Evolutionary conservation across 2,329 filamentous ascomycete species (phyloP), one percentile per base, ranked within the genome.

Genomic region (Metarhizium humberi): DNA sequence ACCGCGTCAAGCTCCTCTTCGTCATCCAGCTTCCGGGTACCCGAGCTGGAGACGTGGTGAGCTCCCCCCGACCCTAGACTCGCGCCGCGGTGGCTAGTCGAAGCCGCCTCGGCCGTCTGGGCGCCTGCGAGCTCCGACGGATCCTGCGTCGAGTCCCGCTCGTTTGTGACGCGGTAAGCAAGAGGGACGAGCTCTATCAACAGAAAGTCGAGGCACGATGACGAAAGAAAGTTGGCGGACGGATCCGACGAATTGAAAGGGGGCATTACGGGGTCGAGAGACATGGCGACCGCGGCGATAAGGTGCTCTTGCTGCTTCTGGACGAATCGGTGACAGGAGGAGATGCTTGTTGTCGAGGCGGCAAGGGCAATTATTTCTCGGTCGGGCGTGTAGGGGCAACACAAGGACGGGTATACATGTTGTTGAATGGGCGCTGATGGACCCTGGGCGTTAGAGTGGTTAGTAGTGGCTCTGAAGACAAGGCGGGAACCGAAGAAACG

Each of bases 111-210:
- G n/a, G 62, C 60, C 55, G 55, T 58, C 53, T 55, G 55, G 51
- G 54, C 20, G 46, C 49, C 29, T 20, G 64, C 58, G 55, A 65
- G 52, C 25, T 58, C 54, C 11, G 61, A 34, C 10, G 56, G 60
- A 51, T 57, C 54, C 53, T 62, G 52, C 46, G 57, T 78, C 70
- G 53, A 74, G 56, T 84, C 82, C 4, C 90, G 78, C 66, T 94
- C 86, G 66, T 85, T 82, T 25, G 90, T 86, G 59, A 97, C 80
- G 61, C 94, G 85, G 71, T 95, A 90, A 5, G 92, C 89, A 77
- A 97, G 87, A 43, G 94, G 94, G 16, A 99, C 94, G 55, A 99
- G 83, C 75, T 99, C 94, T 68, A 97, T 97, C 63, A 99, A 82
- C 55, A 99, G 82, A 63, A 99, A 87, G 72, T 99, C 94, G 64